These are phyloP conservation scores for Combretum micranthum DNA, from an alignment of 345 rosid species.

Conservation along the genomic window DNA sequence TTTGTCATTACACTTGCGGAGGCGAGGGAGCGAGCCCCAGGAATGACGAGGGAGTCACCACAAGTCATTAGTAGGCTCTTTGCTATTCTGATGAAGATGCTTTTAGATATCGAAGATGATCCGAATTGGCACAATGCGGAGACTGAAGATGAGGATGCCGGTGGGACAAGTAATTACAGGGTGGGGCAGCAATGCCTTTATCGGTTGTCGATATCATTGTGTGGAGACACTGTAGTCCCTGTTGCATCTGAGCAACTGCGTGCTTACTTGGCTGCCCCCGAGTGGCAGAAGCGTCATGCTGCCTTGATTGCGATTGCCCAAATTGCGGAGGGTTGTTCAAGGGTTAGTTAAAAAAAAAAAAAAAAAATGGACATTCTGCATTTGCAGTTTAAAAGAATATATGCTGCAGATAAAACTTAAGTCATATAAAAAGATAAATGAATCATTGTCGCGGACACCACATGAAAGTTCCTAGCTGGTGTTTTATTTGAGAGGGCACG, in stretches of 20 bases:
- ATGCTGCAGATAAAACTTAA: too few species aligned
- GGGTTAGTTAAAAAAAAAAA: too few species aligned
- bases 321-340: constrained; percentile 96
- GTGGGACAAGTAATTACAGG: constrained; percentile 85
- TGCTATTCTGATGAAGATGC: constrained; percentile 82
- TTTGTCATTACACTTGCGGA: constrained; percentile 90
- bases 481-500: too few species aligned
- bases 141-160: constrained; percentile 91
- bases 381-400: too few species aligned
- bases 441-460: too few species aligned
- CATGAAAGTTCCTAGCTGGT: too few species aligned
- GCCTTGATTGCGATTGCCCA: constrained; percentile 95
- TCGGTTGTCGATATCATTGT: constrained; percentile 82
- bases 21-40: constrained; percentile 98
- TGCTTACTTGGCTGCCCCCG: constrained; percentile 80
- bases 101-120: constrained; percentile 90
- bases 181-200: constrained; percentile 98
- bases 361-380: too few species aligned
- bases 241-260: constrained; percentile 95
- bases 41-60: constrained; percentile 97
- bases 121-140: constrained; percentile 91
- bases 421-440: too few species aligned
- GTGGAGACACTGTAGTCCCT: constrained; percentile 94
- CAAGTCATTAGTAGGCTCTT: constrained; percentile 88
- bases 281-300: constrained; percentile 99